A percentile compares a stretch with the other conserved stretches of the same genome.
phyloP scores from a whole-genome alignment of 148 eudicot species.

The Pouteria glomerata region DNA sequence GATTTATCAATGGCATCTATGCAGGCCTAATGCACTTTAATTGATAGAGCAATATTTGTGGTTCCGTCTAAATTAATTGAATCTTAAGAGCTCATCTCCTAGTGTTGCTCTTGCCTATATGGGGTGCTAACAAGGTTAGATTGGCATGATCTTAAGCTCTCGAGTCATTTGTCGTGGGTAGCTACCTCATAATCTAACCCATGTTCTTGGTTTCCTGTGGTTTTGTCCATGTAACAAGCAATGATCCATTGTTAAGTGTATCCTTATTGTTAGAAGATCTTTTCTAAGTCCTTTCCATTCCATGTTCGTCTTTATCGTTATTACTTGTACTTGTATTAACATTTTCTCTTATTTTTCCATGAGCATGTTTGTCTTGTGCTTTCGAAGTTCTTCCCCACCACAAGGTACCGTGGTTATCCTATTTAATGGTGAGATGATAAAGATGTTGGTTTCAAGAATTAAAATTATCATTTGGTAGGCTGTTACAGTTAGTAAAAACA shows the following conservation, averaged over 20 bases:
- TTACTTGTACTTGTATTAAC: background rate
- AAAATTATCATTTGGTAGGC: too few relatives aligned
- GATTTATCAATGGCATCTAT: too few relatives aligned
- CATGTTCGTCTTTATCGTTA: background rate
- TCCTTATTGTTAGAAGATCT: background rate
- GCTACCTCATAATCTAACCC: background rate
- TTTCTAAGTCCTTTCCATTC: background rate
- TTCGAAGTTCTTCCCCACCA: background rate
- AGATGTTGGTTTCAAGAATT: too few relatives aligned
- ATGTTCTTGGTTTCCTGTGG: background rate
- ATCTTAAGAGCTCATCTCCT: background rate
- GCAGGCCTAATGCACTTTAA: background rate
- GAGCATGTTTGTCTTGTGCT: background rate
- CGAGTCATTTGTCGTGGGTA: background rate
- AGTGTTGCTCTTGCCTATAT: background rate
- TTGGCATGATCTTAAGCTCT: background rate
- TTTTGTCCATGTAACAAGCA: background rate
- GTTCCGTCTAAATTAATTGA: background rate
- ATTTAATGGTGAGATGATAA: background rate
- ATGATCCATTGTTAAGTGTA: background rate
- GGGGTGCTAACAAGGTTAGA: background rate
- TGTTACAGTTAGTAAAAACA: too few relatives aligned
- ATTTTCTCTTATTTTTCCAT: background rate
- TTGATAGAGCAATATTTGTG: background rate
- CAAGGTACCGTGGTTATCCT: background rate